These are phyloP conservation scores for Oidium heveae DNA, from an alignment of 2,329 filamentous ascomycete genomes.

Conservation along the genomic window DNA sequence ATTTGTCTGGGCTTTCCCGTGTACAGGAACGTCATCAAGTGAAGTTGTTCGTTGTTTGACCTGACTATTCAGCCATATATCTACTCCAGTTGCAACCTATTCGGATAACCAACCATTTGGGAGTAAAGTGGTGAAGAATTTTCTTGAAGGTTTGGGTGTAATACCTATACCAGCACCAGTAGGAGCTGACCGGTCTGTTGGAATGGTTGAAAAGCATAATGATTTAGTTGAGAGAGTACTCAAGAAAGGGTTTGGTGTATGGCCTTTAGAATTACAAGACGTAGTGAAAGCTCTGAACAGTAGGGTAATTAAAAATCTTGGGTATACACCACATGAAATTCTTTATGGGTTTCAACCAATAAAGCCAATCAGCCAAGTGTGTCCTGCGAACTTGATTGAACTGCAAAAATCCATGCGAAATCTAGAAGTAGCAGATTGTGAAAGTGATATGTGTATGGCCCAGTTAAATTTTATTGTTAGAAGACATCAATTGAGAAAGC, in stretches of 20 bases:
- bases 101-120: too few relatives aligned
- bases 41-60: neutral
- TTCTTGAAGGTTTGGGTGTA: neutral
- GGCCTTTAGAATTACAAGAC: neutral
- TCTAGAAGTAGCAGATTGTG: too few relatives aligned
- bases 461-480: too few relatives aligned
- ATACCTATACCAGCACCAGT: neutral
- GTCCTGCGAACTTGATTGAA: too few relatives aligned
- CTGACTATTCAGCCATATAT: neutral
- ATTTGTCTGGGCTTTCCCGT: conserved; percentile 1
- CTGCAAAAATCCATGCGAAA: too few relatives aligned
- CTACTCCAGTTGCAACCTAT: neutral
- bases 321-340: neutral
- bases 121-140: too few relatives aligned
- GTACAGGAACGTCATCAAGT: neutral
- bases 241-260: neutral
- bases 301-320: neutral
- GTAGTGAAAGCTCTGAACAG: neutral
- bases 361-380: too few relatives aligned
- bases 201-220: neutral
- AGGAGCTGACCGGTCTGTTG: neutral
- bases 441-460: too few relatives aligned
- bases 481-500: too few relatives aligned
- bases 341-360: neutral
- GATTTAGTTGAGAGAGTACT: neutral